phyloP scores from a whole-genome alignment of 352 stramenopile genomes.

The Pythium dissimile region DNA sequence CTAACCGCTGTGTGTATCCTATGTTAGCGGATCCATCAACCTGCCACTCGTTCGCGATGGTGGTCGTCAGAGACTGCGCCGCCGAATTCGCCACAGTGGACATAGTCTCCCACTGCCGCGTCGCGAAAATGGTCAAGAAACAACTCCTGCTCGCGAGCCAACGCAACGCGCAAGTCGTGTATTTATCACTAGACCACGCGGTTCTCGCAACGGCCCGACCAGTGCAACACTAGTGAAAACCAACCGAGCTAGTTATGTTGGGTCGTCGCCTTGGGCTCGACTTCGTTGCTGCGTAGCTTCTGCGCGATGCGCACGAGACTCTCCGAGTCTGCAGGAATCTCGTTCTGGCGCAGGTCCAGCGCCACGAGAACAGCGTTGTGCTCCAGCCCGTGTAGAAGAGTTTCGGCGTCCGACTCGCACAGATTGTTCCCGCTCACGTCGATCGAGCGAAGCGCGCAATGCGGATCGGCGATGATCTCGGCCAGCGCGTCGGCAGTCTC shows the following conservation, averaged over 20 bases:
- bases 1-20: too few relatives aligned
- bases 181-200: constrained; percentile 58
- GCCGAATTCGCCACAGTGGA: constrained; percentile 43
- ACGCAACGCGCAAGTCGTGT: constrained; percentile 31
- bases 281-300: constrained; percentile 72
- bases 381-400: constrained; percentile 56
- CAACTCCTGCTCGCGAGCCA: constrained; percentile 49
- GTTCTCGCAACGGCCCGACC: constrained; percentile 44
- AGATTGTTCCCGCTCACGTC: constrained; percentile 85
- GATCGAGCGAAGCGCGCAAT: constrained; percentile 57
- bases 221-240: too few relatives aligned
- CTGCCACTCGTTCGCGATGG: constrained; percentile 44
- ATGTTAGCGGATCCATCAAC: constrained; percentile 34
- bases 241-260: too few relatives aligned
- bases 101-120: constrained; percentile 56
- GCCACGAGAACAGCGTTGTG: constrained; percentile 58
- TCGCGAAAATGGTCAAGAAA: constrained; percentile 80
- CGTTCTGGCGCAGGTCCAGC: constrained; percentile 79
- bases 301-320: constrained; percentile 66
- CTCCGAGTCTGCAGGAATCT: constrained; percentile 54
- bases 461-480: constrained; percentile 66
- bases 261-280: constrained; percentile 50
- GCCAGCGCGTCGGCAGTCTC: constrained; percentile 68
- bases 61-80: constrained; percentile 50
- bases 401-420: constrained; percentile 49